Percentiles rank a stretch among this genome's conserved stretches.
These are phyloP conservation scores for Epichloe amarillans DNA, from an alignment of 2,329 filamentous ascomycete genomes.

Conservation along the genomic window DNA sequence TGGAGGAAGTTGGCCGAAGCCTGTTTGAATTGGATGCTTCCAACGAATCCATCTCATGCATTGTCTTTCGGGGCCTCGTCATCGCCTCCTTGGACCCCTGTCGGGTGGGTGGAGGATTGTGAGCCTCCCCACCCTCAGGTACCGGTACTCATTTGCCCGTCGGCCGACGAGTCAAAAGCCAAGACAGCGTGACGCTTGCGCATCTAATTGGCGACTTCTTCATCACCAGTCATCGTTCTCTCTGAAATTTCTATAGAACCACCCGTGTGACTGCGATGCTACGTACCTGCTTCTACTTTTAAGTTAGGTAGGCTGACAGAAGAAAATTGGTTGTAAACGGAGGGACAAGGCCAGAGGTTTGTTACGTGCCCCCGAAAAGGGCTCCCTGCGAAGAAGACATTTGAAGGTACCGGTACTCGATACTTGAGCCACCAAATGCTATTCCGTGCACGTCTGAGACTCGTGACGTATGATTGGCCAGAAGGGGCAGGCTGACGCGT, in stretches of 20 bases:
- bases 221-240: conserved; percentile 5
- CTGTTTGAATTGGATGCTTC: not conserved
- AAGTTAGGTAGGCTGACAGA: no score
- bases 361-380: no score
- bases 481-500: conserved; percentile 22
- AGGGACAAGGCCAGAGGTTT: not conserved
- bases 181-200: no score
- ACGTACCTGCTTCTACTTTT: no score
- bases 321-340: not conserved
- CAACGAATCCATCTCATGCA: not conserved
- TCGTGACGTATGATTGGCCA: conserved; percentile 16
- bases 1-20: not conserved
- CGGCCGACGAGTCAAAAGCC: not conserved
- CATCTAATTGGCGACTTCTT: not conserved
- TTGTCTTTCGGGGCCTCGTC: conserved; percentile 24
- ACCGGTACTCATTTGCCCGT: conserved; percentile 7
- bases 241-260: not conserved
- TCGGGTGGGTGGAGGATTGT: conserved; percentile 1
- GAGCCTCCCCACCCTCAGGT: conserved; percentile 7
- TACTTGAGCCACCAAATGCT: conserved; percentile 4
- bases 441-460: not conserved
- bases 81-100: conserved; percentile 18
- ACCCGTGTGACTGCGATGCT: no score
- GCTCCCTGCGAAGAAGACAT: not conserved
- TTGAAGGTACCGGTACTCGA: conserved; percentile 4